Conservation (phyloP, 805 yeast genomes). For the Vanderwaltozyma polyspora region DNA sequence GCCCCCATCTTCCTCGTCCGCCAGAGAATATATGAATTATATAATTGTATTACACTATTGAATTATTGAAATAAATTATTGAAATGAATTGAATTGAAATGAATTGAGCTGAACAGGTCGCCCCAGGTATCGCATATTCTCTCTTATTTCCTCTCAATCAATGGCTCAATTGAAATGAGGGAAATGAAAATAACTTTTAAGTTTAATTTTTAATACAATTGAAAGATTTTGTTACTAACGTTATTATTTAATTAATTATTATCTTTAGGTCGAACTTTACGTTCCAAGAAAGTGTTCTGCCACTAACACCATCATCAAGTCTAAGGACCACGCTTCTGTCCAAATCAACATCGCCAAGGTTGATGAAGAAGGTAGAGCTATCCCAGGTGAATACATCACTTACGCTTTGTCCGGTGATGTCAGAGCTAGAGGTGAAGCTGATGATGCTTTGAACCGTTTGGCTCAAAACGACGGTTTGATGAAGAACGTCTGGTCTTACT, state of each 20-base stretch:
- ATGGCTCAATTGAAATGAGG: no score
- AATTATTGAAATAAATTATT: no score
- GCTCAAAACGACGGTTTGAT: constrained; percentile 97
- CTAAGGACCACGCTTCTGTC: constrained; percentile 98
- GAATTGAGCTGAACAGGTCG: neutral
- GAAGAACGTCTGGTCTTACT: constrained; percentile 91
- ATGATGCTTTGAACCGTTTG: constrained; percentile 97
- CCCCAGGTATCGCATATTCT: no score
- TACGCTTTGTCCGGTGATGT: constrained; percentile 96
- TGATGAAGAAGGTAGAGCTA: constrained; percentile 91
- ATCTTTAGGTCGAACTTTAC: constrained; percentile 89
- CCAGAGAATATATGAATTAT: no score
- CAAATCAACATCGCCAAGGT: constrained; percentile 98
- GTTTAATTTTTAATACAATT: no score
- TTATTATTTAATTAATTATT: no score
- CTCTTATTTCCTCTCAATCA: no score
- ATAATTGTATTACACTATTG: no score
- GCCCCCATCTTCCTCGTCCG: no score
- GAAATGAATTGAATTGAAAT: neutral
- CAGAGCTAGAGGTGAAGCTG: constrained; percentile 99
- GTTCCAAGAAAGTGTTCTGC: constrained; percentile 99
- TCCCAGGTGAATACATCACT: constrained; percentile 82
- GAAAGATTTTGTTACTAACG: constrained; percentile 15
- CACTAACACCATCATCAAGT: constrained; percentile 99
- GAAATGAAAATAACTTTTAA: no score